phyloP scores from a whole-genome alignment of 495 filamentous ascomycete species.

The Xylaria scruposa region DNA sequence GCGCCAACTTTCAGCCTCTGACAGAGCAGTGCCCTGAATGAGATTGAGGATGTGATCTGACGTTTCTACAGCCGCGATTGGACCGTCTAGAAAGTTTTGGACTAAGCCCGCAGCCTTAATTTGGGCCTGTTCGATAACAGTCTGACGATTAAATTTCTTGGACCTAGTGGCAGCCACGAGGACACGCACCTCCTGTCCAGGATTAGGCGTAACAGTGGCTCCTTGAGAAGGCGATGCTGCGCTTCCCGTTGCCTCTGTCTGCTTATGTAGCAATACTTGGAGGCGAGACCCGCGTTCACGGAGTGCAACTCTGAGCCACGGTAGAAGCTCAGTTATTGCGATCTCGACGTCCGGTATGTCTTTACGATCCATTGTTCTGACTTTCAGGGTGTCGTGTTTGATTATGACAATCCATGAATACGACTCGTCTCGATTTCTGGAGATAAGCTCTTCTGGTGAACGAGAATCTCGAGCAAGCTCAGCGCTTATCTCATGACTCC shows the following conservation, averaged over 20 bases:
- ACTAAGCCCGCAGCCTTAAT: conserved; percentile 66
- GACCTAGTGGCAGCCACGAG: conserved; percentile 78
- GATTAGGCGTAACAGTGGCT: conserved; percentile 45
- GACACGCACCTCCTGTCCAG: conserved; percentile 79
- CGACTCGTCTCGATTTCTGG: conserved; percentile 71
- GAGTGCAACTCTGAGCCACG: conserved; percentile 82
- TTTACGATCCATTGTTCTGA: conserved; percentile 74
- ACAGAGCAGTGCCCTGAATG: conserved; percentile 75
- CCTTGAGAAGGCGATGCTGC: conserved; percentile 51
- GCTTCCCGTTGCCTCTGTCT: conserved; percentile 47
- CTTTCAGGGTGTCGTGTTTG: conserved; percentile 81
- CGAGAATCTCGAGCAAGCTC: conserved; percentile 81
- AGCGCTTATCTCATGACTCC: conserved; percentile 84
- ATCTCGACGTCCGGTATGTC: conserved; percentile 79
- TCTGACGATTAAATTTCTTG: conserved; percentile 88
- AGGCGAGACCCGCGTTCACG: conserved; percentile 72
- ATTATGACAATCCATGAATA: conserved; percentile 88
- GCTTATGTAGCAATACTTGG: conserved; percentile 44
- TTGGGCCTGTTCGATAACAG: conserved; percentile 83
- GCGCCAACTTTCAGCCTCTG: conserved; percentile 87
- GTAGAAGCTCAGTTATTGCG: conserved; percentile 72
- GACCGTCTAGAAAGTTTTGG: conserved; percentile 71
- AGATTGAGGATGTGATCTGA: conserved; percentile 84
- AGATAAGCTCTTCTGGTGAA: conserved; percentile 77
- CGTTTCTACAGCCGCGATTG: conserved; percentile 87